Base-by-base conservation (phyloP, 106 monocot species). In the Posidonia australis region DNA sequence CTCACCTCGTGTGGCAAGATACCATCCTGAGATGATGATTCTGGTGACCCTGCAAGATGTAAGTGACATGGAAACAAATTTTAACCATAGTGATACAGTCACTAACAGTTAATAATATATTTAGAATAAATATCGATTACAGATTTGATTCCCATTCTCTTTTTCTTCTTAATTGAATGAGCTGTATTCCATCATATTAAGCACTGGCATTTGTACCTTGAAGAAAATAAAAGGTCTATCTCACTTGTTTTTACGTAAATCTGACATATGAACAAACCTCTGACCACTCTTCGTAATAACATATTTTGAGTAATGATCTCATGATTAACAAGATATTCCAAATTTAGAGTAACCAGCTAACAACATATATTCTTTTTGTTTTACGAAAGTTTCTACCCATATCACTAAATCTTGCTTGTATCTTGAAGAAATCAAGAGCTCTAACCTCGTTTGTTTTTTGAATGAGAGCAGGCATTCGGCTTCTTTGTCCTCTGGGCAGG, bases 381-480 rank as follows among this genome's bases (percentile, higher is more conserved):
- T 36, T 7, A 4, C 7, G 36, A 36, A 36, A n/a, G n/a, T 36
- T 36, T 7, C 7, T 36, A 36, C 7, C 36, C 7, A 7, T 7
- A 36, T 7, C 36, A 58, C 13, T 17, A 13, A 5, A n/a, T 14
- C 17, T 26, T 24, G 3, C 3, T 58, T 58, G 3, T 29, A 58
- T 27, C 27, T 58, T 6, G 16, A 26, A 58, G 14, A 58, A 61
- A 61, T 19, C 11, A 19, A 47, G 22, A 26, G 9, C 45, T 29
- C 80, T 48, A 81, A 81, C 84, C 87, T 84, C 66, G 80, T n/a
- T 72, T 80, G 52, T 43, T 53, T 67, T 73, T 80, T 29, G 70
- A 46, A 72, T 75, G 70, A 44, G 67, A 51, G 26, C 74, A 74
- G n/a, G 51, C 62, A 22, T 24, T 55, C 47, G 71, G 22, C 48